Conservation (phyloP, 116 monocot genomes). For the Zostera marina region DNA sequence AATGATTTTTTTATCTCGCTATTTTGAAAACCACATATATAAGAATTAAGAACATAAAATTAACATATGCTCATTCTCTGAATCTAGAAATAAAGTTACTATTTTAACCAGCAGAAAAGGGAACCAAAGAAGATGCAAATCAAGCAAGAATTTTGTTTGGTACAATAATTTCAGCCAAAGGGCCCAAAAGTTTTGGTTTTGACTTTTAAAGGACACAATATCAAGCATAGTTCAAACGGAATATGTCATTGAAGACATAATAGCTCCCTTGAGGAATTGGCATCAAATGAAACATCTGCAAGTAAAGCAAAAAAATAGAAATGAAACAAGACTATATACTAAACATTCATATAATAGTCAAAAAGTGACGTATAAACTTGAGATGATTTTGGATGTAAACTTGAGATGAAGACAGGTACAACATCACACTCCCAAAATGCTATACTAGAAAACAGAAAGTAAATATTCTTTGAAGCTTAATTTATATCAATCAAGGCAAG, state of each 20-base stretch:
- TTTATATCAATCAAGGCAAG: too few relatives aligned
- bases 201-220: not conserved
- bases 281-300: slow-evolving; percentile 77
- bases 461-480: too few relatives aligned
- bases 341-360: not conserved
- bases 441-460: too few relatives aligned
- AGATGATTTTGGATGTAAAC: too few relatives aligned
- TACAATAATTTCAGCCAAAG: too few relatives aligned
- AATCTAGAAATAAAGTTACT: not conserved
- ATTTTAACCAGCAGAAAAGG: not conserved
- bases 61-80: not conserved
- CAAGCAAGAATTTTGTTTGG: not conserved
- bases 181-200: not conserved
- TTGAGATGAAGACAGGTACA: too few relatives aligned
- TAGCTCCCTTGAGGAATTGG: slow-evolving; percentile 48
- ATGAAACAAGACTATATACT: too few relatives aligned
- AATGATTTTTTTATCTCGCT: too few relatives aligned
- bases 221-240: slow-evolving; percentile 61
- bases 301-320: not conserved
- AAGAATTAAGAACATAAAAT: not conserved
- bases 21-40: too few relatives aligned
- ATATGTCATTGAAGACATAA: slow-evolving; percentile 70
- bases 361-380: not conserved
- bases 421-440: too few relatives aligned
- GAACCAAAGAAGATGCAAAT: not conserved